Conservation (phyloP, 306 rosid genomes). For the Hippophae tibetana region DNA sequence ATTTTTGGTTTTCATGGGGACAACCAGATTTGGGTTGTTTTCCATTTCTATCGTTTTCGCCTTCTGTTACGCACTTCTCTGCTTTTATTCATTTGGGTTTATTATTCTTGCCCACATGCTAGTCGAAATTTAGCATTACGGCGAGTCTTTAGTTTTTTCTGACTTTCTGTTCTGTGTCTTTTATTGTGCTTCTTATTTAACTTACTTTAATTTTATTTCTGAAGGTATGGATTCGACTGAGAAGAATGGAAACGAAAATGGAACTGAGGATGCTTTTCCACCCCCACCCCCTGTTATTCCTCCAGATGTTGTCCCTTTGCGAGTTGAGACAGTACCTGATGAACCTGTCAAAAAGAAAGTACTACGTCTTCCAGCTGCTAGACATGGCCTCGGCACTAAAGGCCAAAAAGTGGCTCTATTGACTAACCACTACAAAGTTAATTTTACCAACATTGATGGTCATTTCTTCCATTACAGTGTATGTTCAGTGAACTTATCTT, state of each 20-base stretch:
- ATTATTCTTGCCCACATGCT: no score
- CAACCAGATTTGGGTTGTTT: no score
- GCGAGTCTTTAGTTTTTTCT: no score
- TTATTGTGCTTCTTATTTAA: no score
- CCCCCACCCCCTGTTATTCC: conserved; percentile 81
- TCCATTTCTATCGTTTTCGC: no score
- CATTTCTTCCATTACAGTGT: conserved; percentile 83
- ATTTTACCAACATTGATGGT: conserved; percentile 39
- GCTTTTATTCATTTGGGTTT: no score
- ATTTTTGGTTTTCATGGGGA: no score
- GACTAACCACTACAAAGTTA: conserved; percentile 74
- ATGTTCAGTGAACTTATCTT: conserved; percentile 9
- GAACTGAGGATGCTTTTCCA: conserved; percentile 34
- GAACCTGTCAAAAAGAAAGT: conserved; percentile 53
- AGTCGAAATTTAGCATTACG: no score
- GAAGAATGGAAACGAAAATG: conserved; percentile 27
- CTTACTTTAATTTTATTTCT: no score
- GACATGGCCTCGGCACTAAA: conserved; percentile 48
- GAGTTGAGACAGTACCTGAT: conserved; percentile 22
- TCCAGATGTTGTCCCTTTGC: conserved; percentile 42
- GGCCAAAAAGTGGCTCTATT: conserved; percentile 51
- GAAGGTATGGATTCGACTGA: conserved; percentile 48
- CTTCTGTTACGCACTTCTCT: no score
- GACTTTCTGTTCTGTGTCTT: no score
- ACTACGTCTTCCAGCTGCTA: conserved; percentile 51